Base-by-base conservation (phyloP, 2,329 filamentous ascomycete genomes). In the Nothomitra cinnamomea region DNA sequence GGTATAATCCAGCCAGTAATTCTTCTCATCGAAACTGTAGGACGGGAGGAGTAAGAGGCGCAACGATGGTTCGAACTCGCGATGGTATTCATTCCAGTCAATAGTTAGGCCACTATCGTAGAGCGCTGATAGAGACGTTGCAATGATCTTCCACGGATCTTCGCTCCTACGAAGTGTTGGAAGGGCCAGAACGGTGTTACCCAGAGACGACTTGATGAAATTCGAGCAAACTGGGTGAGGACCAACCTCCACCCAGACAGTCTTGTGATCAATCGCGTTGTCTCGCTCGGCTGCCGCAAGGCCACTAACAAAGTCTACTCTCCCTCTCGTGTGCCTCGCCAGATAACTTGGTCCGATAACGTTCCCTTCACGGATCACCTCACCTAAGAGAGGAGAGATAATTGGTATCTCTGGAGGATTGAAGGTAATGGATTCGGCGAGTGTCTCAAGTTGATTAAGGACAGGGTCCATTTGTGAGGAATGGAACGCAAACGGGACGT, bases 401-500 rank as follows among this genome's bases (percentile, higher is more conserved):
- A 72, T 64, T 0, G 72, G 70, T 17, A 69, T 60, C 2, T 61
- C 56, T 1, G 70, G 69, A 35, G 63, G 59, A 42, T 67, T 62
- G 63, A 69, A 71, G 5, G 59, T 65, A 10, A 70, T 59, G 2
- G 65, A 62, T 35, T 64, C 64, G 1, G 69, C 63, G 28, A 65
- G 56, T 3, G 63, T 59, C 22, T 67, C 64, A 38, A 73, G 69
- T 1, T 64, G 63, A 1, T 66, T 64, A 2, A 74, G 60, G 2
- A 75, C 69, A 3, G 70, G 66, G 7, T 73, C 67, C 35, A 72
- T 68, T 56, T 72, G 70, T 8, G 67, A 64, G 13, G 69, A 71
- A 55, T 72, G 70, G 64, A 72, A 72, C 10, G 70, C 70, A 51
- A 68, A 72, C 7, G 69, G 69, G 2, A 72, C 64, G 57, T 65